These are phyloP conservation scores for Penicillium canariense DNA, from an alignment of 495 filamentous ascomycete species.

Conservation along the genomic window DNA sequence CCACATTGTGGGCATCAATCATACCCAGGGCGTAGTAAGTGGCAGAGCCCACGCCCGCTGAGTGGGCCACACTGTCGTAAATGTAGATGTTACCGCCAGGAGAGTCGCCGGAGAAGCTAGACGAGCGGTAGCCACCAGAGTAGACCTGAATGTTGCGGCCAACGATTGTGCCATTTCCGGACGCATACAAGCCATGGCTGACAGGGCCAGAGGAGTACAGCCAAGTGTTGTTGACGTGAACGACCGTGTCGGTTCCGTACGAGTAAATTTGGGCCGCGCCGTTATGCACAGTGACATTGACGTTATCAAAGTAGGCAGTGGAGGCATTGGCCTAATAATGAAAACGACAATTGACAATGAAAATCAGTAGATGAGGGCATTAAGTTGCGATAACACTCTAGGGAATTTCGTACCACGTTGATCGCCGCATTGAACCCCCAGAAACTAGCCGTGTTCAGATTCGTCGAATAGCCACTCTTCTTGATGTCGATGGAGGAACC, in stretches of 20 bases:
- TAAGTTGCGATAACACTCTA: background rate
- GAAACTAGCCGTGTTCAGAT: constrained; percentile 19
- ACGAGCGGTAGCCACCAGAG: constrained; percentile 20
- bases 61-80: constrained; percentile 17
- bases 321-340: constrained; percentile 14
- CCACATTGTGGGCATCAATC: constrained; percentile 10
- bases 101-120: constrained; percentile 20
- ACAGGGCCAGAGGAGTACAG: constrained; percentile 23
- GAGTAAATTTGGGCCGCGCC: constrained; percentile 15
- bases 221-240: constrained; percentile 18
- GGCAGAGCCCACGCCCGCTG: constrained; percentile 20
- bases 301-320: constrained; percentile 7
- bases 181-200: constrained; percentile 18
- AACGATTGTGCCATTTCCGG: constrained; percentile 18
- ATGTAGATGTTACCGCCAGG: constrained; percentile 17
- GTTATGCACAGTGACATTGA: constrained; percentile 18
- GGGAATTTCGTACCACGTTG: constrained; percentile 9
- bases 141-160: constrained; percentile 12
- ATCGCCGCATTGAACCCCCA: constrained; percentile 21
- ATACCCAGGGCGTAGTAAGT: constrained; percentile 18
- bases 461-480: constrained; percentile 19
- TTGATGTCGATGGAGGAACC: constrained; percentile 10
- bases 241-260: constrained; percentile 13
- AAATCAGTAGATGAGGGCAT: no score
- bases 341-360: background rate